Percentiles rank a stretch among this genome's conserved stretches.
These are phyloP conservation scores for Aurantiochytrium sp. DNA, from an alignment of 108 stramenopile genomes.

Conservation along the genomic window DNA sequence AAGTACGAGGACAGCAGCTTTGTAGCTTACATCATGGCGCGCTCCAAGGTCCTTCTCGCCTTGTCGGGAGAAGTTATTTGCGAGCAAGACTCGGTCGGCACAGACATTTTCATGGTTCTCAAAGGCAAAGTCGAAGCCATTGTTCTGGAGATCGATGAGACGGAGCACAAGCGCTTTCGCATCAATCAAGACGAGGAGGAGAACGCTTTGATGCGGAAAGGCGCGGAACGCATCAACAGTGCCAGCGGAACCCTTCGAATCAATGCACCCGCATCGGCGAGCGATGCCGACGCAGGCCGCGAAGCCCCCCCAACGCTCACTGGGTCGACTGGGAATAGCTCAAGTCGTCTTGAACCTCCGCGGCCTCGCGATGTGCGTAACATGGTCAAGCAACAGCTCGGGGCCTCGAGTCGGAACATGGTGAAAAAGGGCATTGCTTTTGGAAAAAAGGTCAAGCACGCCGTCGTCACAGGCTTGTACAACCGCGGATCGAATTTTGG, in stretches of 20 bases:
- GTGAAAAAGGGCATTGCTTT: not conserved
- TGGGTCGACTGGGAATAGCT: too few relatives aligned
- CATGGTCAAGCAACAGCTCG: not conserved
- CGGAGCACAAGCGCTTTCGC: not conserved
- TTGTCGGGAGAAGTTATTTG: not conserved
- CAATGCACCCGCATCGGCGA: too few relatives aligned
- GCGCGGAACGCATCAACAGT: not conserved
- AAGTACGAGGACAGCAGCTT: not conserved
- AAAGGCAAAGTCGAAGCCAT: conserved; percentile 6
- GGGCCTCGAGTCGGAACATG: not conserved
- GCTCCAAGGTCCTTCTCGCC: not conserved
- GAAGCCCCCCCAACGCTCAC: too few relatives aligned
- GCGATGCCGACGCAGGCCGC: too few relatives aligned
- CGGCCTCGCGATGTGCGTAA: not conserved
- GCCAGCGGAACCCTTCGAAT: not conserved
- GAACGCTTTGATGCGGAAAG: not conserved
- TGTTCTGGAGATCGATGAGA: not conserved
- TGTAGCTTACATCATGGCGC: not conserved
- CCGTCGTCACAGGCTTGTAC: not conserved
- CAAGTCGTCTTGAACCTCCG: not conserved
- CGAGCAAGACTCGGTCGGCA: not conserved
- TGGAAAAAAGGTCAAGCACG: not conserved
- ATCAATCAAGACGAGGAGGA: not conserved
- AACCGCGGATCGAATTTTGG: conserved; percentile 12
- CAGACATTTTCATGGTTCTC: not conserved